Percentiles rank a stretch among this genome's conserved stretches.
These are phyloP conservation scores for Pseudodiploospora longispora DNA, from an alignment of 2,329 filamentous ascomycete genomes.

Conservation along the genomic window DNA sequence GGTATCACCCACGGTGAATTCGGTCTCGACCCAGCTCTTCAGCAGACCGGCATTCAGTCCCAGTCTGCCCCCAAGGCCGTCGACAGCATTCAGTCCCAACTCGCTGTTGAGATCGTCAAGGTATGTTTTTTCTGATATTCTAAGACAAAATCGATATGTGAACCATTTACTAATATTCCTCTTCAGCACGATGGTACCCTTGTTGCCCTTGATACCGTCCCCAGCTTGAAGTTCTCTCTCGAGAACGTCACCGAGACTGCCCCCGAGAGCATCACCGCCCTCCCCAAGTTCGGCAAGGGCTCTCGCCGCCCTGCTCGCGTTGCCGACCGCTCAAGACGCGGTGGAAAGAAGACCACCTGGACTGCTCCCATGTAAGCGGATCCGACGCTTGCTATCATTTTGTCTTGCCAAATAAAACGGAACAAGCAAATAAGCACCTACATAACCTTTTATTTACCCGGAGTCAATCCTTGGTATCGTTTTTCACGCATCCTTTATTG, in stretches of 20 bases:
- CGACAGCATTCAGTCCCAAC: slow-evolving; percentile 15
- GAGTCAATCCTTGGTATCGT: no score
- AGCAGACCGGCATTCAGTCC: slow-evolving; percentile 41
- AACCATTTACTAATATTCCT: background rate
- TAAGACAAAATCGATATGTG: background rate
- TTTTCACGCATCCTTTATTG: no score
- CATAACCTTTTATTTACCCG: no score
- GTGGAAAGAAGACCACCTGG: slow-evolving; percentile 2
- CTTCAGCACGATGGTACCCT: slow-evolving; percentile 23
- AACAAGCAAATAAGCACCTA: no score
- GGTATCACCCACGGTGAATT: slow-evolving; percentile 25
- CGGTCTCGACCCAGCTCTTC: slow-evolving; percentile 55
- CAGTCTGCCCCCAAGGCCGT: slow-evolving; percentile 15
- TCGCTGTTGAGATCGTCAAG: slow-evolving; percentile 27
- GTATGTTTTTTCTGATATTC: slow-evolving; percentile 12
- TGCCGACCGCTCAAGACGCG: no score
- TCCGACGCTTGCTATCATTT: no score
- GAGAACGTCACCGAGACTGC: slow-evolving; percentile 23
- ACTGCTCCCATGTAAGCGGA: no score
- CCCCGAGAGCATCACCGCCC: slow-evolving; percentile 15
- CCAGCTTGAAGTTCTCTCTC: slow-evolving; percentile 30
- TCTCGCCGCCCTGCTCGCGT: slow-evolving; percentile 1
- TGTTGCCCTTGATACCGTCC: slow-evolving; percentile 18
- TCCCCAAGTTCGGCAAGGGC: slow-evolving; percentile 19
- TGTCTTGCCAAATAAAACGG: no score